Percentiles rank a stretch among this genome's conserved stretches.
Conservation (phyloP, 495 filamentous ascomycete species). For the Massariosphaeria phaeospora region DNA sequence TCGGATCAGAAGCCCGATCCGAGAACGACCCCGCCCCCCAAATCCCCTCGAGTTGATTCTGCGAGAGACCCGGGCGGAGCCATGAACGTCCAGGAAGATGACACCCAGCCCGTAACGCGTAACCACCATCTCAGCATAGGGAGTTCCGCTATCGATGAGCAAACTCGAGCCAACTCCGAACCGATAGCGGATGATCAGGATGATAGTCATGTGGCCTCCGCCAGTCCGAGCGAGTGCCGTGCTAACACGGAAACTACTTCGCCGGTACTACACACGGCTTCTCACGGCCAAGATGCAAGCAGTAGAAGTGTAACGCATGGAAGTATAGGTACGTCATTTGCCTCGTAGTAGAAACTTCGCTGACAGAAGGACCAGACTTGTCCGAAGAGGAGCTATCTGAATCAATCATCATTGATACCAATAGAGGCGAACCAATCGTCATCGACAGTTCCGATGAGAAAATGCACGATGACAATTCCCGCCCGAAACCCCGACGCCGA, state of each 20-base stretch:
- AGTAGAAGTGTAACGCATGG: neutral
- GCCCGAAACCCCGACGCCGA: neutral
- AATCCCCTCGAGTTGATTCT: neutral
- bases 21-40: neutral
- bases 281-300: neutral
- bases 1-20: conserved; percentile 2
- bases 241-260: neutral
- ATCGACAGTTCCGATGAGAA: conserved; percentile 2
- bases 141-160: neutral
- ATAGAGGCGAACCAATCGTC: neutral
- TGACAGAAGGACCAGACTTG: neutral
- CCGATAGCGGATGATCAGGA: neutral
- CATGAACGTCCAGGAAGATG: neutral
- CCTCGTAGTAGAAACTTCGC: neutral
- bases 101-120: neutral
- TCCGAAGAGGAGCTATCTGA: neutral
- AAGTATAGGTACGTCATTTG: neutral
- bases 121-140: neutral
- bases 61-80: neutral
- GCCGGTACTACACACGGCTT: neutral
- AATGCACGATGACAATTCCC: neutral
- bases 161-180: too few relatives aligned
- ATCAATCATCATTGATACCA: neutral
- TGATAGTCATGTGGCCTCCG: neutral
- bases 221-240: neutral